Evolutionary conservation across 176 grass and related monocot species (phyloP).

Genomic region (Rhynchospora tenuis): DNA sequence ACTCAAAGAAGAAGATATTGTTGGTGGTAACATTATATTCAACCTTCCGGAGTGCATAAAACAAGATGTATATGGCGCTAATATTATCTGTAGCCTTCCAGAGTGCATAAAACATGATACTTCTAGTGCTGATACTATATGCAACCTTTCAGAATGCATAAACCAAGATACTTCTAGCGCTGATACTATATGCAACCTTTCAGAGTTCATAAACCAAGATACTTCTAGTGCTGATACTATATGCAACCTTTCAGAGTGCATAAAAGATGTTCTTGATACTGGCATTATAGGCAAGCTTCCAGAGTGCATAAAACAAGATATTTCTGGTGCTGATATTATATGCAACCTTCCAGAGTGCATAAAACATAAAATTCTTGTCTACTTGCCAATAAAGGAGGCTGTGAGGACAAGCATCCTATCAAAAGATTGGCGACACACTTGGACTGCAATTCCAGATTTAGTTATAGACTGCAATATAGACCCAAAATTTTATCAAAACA

Average conservation of each 20-base stretch:
- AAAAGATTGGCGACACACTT: background rate
- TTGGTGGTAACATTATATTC: too few relatives aligned
- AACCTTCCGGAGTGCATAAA: too few relatives aligned
- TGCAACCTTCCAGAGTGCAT: background rate
- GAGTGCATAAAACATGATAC: too few relatives aligned
- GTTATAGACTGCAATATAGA: background rate
- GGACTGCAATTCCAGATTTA: background rate
- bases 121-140: too few relatives aligned
- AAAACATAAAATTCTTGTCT: background rate
- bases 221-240: too few relatives aligned
- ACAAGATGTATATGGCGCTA: too few relatives aligned
- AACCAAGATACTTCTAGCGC: background rate
- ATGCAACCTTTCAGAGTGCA: too few relatives aligned
- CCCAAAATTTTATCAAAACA: background rate
- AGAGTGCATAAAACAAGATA: background rate
- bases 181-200: background rate
- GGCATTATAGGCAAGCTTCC: background rate
- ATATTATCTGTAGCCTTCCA: too few relatives aligned
- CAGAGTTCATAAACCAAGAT: too few relatives aligned
- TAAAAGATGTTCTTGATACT: too few relatives aligned
- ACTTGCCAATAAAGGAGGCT: slow-evolving; percentile 6
- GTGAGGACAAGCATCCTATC: background rate
- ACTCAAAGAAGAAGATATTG: too few relatives aligned
- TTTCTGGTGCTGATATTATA: background rate
- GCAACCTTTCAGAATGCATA: background rate